A percentile compares a stretch with the other conserved stretches of the same genome.
Conservation (phyloP, 768 basidiomycete genomes). For the Russula griseocarnosa region DNA sequence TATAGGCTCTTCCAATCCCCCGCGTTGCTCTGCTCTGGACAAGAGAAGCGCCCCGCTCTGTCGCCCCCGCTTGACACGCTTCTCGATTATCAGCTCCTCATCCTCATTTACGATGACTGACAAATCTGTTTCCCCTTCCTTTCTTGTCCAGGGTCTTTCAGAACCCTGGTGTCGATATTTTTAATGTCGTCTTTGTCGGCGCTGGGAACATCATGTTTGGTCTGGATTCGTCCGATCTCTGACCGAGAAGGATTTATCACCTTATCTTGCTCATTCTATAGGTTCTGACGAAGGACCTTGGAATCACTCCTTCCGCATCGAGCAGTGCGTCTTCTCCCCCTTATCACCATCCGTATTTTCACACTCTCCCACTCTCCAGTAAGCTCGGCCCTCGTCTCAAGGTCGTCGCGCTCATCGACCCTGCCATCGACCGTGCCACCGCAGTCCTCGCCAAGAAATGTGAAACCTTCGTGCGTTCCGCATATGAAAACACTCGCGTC, state of each 20-base stretch:
- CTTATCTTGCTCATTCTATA: conserved; percentile 32
- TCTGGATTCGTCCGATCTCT: conserved; percentile 32
- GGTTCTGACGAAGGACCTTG: conserved; percentile 87
- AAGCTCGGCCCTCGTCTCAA: conserved; percentile 96
- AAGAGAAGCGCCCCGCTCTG: conserved; percentile 4
- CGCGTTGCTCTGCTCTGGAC: background rate
- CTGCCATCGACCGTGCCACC: conserved; percentile 74
- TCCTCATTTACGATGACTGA: conserved; percentile 25
- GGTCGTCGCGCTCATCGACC: conserved; percentile 92
- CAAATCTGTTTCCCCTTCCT: conserved; percentile 6
- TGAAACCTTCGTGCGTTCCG: conserved; percentile 87
- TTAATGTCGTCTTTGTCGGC: conserved; percentile 93
- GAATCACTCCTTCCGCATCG: conserved; percentile 90
- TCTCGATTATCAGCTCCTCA: conserved; percentile 18
- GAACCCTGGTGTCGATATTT: conserved; percentile 64
- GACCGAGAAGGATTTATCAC: background rate
- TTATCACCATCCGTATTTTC: conserved; percentile 9
- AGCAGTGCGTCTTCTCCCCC: conserved; percentile 55
- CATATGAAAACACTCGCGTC: conserved; percentile 84
- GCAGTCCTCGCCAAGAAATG: conserved; percentile 85
- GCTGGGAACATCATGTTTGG: conserved; percentile 99
- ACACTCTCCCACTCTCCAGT: conserved; percentile 39
- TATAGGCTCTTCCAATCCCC: background rate
- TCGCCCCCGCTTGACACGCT: background rate
- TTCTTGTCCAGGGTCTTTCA: conserved; percentile 39